A percentile compares a stretch with the other conserved stretches of the same genome.
Evolutionary conservation across 257 asterid species (phyloP).

Genomic region (Nemophila menziesii): DNA sequence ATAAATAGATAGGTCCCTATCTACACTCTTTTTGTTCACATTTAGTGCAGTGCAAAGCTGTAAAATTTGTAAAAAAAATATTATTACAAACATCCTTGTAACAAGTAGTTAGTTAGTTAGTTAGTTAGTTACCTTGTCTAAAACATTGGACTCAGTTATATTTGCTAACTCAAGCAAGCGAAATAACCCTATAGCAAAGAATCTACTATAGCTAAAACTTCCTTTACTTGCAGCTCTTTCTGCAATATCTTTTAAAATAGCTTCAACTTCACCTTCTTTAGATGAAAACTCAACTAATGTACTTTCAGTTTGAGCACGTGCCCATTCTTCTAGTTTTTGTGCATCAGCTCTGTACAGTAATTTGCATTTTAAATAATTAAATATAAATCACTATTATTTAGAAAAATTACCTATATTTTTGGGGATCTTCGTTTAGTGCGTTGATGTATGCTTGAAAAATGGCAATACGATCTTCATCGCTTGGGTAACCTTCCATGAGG

Average conservation of each 20-base stretch:
- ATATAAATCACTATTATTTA: no score
- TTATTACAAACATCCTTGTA: no score
- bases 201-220: slow-evolving; percentile 75
- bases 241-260: slow-evolving; percentile 60
- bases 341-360: slow-evolving; percentile 41
- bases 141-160: slow-evolving; percentile 65
- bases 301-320: slow-evolving; percentile 49
- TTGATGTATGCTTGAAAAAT: slow-evolving; percentile 74
- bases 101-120: no score
- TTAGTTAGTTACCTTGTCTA: slow-evolving; percentile 87
- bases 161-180: slow-evolving; percentile 87
- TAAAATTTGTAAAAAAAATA: slow-evolving; percentile 1
- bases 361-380: no score
- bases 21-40: slow-evolving; percentile 78
- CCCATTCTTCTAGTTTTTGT: slow-evolving; percentile 90
- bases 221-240: slow-evolving; percentile 64
- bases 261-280: slow-evolving; percentile 75
- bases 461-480: slow-evolving; percentile 65
- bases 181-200: slow-evolving; percentile 91
- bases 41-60: slow-evolving; percentile 92
- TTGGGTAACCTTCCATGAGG: slow-evolving; percentile 90
- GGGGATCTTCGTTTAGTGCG: slow-evolving; percentile 83
- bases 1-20: slow-evolving; percentile 91
- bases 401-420: slow-evolving; percentile 48
- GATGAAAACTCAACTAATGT: slow-evolving; percentile 69